Conservation (phyloP, 2,329 filamentous ascomycete species). For the Mycosphaerella sp. region DNA sequence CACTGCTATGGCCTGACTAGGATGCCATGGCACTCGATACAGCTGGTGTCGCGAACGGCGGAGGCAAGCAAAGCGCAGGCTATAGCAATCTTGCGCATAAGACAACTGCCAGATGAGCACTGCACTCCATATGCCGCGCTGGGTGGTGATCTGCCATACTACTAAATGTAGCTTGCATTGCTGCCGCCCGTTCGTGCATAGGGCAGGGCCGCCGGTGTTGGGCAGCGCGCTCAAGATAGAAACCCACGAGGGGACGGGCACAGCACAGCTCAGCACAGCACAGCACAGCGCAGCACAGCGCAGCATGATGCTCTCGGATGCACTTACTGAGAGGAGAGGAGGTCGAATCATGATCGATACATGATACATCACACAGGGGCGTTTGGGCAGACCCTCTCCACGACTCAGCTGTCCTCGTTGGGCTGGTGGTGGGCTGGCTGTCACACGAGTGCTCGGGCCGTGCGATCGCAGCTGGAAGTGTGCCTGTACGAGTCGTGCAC, state of each 20-base stretch:
- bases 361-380: not conserved
- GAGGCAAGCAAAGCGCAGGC: not conserved
- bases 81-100: slow-evolving; percentile 1
- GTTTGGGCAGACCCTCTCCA: not conserved
- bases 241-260: not conserved
- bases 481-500: slow-evolving; percentile 6
- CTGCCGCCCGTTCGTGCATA: not conserved
- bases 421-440: not conserved
- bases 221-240: not conserved
- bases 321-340: too few relatives aligned
- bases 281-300: not conserved
- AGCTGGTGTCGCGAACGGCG: slow-evolving; percentile 1
- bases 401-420: slow-evolving; percentile 1
- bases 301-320: too few relatives aligned
- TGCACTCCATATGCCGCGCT: not conserved
- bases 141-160: not conserved
- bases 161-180: not conserved
- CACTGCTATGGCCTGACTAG: slow-evolving; percentile 4
- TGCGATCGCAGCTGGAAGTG: slow-evolving; percentile 5
- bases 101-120: not conserved
- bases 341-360: not conserved
- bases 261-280: not conserved
- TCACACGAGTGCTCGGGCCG: slow-evolving; percentile 3
- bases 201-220: not conserved
- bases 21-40: slow-evolving; percentile 8